phyloP scores from a whole-genome alignment of 2,329 filamentous ascomycete species.

The Xylariales sp. region DNA sequence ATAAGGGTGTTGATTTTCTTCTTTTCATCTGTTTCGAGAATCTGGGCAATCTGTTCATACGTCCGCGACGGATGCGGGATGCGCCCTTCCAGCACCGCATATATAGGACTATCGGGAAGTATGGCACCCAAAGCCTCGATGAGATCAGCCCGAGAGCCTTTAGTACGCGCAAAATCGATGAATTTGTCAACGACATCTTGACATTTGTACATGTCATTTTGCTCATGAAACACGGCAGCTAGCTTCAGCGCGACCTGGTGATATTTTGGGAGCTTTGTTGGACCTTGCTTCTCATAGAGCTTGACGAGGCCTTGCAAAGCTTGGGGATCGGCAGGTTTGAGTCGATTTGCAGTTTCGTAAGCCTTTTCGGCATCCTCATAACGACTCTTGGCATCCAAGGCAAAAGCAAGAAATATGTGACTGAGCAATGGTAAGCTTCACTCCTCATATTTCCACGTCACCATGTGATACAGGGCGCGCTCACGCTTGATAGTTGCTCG shows the following conservation, averaged over 20 bases:
- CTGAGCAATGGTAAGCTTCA: constrained; percentile 31
- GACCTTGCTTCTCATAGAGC: constrained; percentile 75
- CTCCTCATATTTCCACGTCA: not conserved
- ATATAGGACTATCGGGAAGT: constrained; percentile 77
- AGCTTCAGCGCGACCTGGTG: constrained; percentile 68
- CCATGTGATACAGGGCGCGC: too few relatives aligned
- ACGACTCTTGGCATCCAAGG: constrained; percentile 70
- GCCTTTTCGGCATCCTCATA: constrained; percentile 69
- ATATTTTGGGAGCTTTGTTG: constrained; percentile 67
- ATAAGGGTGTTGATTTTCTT: constrained; percentile 87
- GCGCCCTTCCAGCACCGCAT: constrained; percentile 76
- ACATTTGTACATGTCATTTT: constrained; percentile 59
- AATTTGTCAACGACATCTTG: constrained; percentile 76
- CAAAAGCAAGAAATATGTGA: constrained; percentile 83
- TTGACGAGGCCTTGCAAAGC: constrained; percentile 88
- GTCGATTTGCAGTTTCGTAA: constrained; percentile 67
- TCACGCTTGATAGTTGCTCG: constrained; percentile 78
- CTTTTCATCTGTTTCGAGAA: constrained; percentile 81
- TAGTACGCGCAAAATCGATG: constrained; percentile 64
- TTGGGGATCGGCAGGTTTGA: constrained; percentile 73
- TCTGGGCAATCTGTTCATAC: constrained; percentile 77
- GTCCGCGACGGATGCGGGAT: constrained; percentile 75
- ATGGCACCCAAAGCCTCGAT: constrained; percentile 71
- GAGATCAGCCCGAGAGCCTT: constrained; percentile 70
- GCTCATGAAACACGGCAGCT: constrained; percentile 67